Conservation (phyloP, 2,329 filamentous ascomycete species). For the Sphaerulina musiva region DNA sequence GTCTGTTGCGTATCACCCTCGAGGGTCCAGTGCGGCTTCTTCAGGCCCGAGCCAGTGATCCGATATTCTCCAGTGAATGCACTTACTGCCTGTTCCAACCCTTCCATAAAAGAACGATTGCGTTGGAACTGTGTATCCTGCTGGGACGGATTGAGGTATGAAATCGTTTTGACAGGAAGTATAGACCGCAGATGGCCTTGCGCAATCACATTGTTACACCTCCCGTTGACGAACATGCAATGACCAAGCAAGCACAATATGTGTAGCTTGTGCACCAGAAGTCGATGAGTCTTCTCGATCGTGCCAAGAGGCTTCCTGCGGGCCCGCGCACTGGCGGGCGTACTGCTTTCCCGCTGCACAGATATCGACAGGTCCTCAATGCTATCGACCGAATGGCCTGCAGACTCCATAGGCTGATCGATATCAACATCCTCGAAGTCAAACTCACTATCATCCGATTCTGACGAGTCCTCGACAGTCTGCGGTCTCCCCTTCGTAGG, state of each 20-base stretch:
- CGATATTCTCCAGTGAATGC: slow-evolving; percentile 65
- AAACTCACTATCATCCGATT: slow-evolving; percentile 46
- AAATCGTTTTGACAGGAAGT: slow-evolving; percentile 58
- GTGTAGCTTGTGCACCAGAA: slow-evolving; percentile 81
- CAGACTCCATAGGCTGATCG: slow-evolving; percentile 29
- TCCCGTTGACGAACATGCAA: slow-evolving; percentile 67
- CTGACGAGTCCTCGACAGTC: slow-evolving; percentile 29
- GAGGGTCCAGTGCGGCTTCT: slow-evolving; percentile 63
- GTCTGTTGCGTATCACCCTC: slow-evolving; percentile 45
- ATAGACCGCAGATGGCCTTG: slow-evolving; percentile 53
- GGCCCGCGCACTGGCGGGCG: slow-evolving; percentile 33
- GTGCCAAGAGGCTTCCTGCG: slow-evolving; percentile 50
- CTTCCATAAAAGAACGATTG: slow-evolving; percentile 70
- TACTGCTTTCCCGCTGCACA: slow-evolving; percentile 31
- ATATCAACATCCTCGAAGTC: slow-evolving; percentile 59
- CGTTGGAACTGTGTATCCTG: slow-evolving; percentile 66
- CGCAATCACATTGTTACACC: slow-evolving; percentile 60
- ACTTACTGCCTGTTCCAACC: slow-evolving; percentile 61
- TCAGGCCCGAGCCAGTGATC: slow-evolving; percentile 64
- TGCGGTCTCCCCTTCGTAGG: slow-evolving; percentile 13
- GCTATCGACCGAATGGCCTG: slow-evolving; percentile 23
- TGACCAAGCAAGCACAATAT: slow-evolving; percentile 76
- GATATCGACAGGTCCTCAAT: slow-evolving; percentile 40
- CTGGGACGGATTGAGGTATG: slow-evolving; percentile 61
- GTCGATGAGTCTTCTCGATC: slow-evolving; percentile 54